Conservation (phyloP, 1,139 yeast genomes). For the Suhomyces chickasaworum region DNA sequence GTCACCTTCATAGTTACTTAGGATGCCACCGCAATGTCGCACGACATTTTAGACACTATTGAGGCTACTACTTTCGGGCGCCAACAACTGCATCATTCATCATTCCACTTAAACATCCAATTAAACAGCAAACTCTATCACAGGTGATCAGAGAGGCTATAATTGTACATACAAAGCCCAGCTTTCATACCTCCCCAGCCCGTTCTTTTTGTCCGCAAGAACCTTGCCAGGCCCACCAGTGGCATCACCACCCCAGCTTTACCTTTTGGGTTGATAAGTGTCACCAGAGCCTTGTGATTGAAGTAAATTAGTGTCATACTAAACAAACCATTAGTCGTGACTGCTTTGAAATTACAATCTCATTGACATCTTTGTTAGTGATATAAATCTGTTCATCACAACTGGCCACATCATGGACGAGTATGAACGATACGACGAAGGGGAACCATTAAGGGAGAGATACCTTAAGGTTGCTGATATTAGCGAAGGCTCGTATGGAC, state of each 20-base stretch:
- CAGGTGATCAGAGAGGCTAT: slow-evolving; percentile 10
- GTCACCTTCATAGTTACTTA: neutral
- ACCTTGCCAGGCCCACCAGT: slow-evolving; percentile 1
- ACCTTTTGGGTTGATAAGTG: neutral
- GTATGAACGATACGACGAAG: slow-evolving; percentile 59
- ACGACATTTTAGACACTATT: slow-evolving; percentile 9
- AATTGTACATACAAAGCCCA: neutral
- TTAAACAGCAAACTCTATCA: slow-evolving; percentile 5
- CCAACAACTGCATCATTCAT: neutral
- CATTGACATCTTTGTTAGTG: neutral
- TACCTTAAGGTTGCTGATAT: slow-evolving; percentile 75
- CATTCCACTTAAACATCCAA: neutral
- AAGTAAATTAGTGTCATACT: neutral
- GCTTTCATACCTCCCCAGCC: neutral
- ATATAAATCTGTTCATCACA: neutral
- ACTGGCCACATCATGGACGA: slow-evolving; percentile 35
- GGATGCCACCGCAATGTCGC: slow-evolving; percentile 8
- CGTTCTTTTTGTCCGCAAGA: slow-evolving; percentile 1
- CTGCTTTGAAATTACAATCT: neutral
- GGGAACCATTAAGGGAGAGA: slow-evolving; percentile 60
- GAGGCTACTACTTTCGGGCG: neutral
- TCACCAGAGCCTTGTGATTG: neutral
- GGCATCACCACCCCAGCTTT: slow-evolving; percentile 3
- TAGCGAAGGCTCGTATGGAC: slow-evolving; percentile 92
- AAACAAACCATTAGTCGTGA: neutral